These are phyloP conservation scores for Coelastrella sp. DNA, from an alignment of 139 green algal genomes.

Conservation along the genomic window DNA sequence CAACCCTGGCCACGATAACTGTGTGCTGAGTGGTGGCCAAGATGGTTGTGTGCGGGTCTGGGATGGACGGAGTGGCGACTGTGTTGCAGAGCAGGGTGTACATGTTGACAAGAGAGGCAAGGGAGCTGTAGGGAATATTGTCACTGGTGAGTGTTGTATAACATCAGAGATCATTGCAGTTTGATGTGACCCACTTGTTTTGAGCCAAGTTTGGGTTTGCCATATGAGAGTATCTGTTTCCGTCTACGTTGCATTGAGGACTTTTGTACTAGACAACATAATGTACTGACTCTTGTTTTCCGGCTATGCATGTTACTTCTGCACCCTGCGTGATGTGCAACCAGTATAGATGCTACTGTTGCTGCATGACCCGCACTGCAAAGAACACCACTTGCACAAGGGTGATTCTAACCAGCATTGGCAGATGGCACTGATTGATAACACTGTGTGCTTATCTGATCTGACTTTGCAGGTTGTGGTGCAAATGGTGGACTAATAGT, in stretches of 20 bases:
- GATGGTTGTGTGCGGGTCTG: constrained; percentile 71
- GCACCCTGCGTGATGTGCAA: too few relatives aligned
- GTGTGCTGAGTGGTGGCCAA: constrained; percentile 61
- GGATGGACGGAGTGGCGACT: constrained; percentile 52
- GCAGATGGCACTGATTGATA: too few relatives aligned
- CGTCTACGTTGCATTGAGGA: too few relatives aligned
- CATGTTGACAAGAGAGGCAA: constrained; percentile 65
- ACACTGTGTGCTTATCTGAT: background rate
- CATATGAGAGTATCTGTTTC: too few relatives aligned
- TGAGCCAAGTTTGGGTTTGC: background rate
- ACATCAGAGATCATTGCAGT: background rate
- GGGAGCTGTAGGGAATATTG: constrained; percentile 72
- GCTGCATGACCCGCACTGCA: too few relatives aligned
- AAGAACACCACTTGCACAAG: background rate
- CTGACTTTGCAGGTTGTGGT: constrained; percentile 46
- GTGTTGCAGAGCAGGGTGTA: constrained; percentile 60
- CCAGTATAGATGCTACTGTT: too few relatives aligned
- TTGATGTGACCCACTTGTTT: background rate
- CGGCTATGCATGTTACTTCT: too few relatives aligned
- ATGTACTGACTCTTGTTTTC: too few relatives aligned
- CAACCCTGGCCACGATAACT: background rate
- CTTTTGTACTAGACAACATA: too few relatives aligned
- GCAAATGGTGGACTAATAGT: constrained; percentile 51
- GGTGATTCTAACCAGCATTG: too few relatives aligned
- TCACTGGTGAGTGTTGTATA: constrained; percentile 47